Conservation (phyloP, 2,329 filamentous ascomycete species). For the Zelopaecilomyces penicillatus region DNA sequence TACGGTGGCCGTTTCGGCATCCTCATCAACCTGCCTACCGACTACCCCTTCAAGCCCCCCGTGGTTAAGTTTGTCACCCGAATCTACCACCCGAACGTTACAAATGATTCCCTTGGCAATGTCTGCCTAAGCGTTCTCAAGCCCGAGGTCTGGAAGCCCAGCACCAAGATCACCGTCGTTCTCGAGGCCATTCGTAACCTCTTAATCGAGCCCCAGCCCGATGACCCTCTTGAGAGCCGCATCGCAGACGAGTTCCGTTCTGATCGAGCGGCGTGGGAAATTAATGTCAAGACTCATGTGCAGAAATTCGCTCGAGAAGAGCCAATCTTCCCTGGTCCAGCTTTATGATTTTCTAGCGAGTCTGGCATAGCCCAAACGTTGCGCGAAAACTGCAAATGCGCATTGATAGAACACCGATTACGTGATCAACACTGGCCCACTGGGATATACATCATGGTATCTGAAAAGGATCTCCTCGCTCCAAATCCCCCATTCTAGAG, state of each 20-base stretch:
- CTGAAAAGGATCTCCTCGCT: no score
- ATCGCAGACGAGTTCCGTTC: slow-evolving; percentile 79
- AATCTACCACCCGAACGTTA: slow-evolving; percentile 93
- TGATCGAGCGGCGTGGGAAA: slow-evolving; percentile 61
- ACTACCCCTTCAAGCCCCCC: slow-evolving; percentile 88
- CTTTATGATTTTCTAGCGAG: no score
- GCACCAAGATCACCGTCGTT: slow-evolving; percentile 65
- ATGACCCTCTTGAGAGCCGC: slow-evolving; percentile 78
- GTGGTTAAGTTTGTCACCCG: slow-evolving; percentile 73
- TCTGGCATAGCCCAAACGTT: no score
- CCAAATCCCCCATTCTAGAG: no score
- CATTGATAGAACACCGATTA: no score
- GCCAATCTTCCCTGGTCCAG: slow-evolving; percentile 24
- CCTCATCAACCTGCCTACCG: slow-evolving; percentile 61
- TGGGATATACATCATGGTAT: no score
- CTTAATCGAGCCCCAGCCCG: slow-evolving; percentile 72
- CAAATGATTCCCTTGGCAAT: slow-evolving; percentile 74
- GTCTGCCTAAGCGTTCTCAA: slow-evolving; percentile 83
- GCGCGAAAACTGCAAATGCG: no score
- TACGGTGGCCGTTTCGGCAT: slow-evolving; percentile 66
- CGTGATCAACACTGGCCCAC: no score
- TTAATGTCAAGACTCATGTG: slow-evolving; percentile 66
- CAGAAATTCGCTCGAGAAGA: slow-evolving; percentile 56
- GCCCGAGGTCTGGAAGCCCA: slow-evolving; percentile 85
- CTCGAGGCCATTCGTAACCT: slow-evolving; percentile 69